A percentile compares a stretch with the other conserved stretches of the same genome.
phyloP scores from a whole-genome alignment of 1,139 yeast species.

The Kodamaea sp. region DNA sequence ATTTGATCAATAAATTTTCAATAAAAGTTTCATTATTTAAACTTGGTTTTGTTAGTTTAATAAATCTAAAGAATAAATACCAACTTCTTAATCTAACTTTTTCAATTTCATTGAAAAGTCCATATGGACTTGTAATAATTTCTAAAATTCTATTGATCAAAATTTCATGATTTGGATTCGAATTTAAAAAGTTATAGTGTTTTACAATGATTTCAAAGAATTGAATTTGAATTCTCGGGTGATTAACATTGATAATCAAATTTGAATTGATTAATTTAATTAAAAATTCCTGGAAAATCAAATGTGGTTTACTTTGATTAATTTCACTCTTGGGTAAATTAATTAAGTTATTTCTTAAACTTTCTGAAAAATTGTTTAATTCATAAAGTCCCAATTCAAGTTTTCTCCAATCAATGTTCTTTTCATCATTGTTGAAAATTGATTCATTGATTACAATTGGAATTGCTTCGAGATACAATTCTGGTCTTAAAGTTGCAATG shows the following conservation, averaged over 20 bases:
- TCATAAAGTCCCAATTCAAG: slow-evolving; percentile 86
- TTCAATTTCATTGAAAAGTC: slow-evolving; percentile 69
- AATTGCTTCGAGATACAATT: slow-evolving; percentile 66
- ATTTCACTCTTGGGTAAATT: slow-evolving; percentile 64
- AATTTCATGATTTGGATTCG: slow-evolving; percentile 43
- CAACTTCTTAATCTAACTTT: slow-evolving; percentile 83
- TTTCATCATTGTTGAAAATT: slow-evolving; percentile 33
- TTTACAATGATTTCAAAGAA: slow-evolving; percentile 84
- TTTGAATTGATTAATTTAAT: slow-evolving; percentile 61
- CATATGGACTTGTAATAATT: slow-evolving; percentile 74
- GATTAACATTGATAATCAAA: slow-evolving; percentile 50
- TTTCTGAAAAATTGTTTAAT: slow-evolving; percentile 73
- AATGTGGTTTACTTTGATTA: slow-evolving; percentile 56
- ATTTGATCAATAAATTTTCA: slow-evolving; percentile 35
- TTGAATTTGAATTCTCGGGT: slow-evolving; percentile 73
- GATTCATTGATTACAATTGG: slow-evolving; percentile 64
- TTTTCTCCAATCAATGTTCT: slow-evolving; percentile 61
- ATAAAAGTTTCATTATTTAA: slow-evolving; percentile 41
- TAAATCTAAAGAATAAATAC: slow-evolving; percentile 82
- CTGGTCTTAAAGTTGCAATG: slow-evolving; percentile 71
- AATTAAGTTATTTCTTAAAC: slow-evolving; percentile 69
- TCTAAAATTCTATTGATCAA: slow-evolving; percentile 65
- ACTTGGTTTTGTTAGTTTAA: slow-evolving; percentile 68
- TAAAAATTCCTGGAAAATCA: slow-evolving; percentile 58
- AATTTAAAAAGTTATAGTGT: slow-evolving; percentile 64